Evolutionary conservation across 169 alveolate species (phyloP).

Genomic region (Plasmodium cynomolgi): DNA sequence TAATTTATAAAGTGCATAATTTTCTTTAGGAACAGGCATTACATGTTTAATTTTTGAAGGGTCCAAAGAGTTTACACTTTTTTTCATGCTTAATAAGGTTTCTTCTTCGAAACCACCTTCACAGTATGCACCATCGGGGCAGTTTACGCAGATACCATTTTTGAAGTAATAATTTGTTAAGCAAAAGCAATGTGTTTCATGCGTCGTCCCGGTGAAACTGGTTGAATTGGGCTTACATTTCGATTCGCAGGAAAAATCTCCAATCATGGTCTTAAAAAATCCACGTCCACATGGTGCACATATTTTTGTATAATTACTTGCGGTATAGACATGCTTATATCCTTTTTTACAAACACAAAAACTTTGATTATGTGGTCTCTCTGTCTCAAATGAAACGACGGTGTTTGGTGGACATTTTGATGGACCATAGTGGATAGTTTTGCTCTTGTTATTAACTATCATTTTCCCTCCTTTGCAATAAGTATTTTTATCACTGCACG

Average conservation of each 20-base stretch:
- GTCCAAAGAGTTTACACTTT: slow-evolving; percentile 68
- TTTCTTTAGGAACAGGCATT: slow-evolving; percentile 80
- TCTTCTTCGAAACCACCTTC: slow-evolving; percentile 78
- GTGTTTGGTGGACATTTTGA: slow-evolving; percentile 86
- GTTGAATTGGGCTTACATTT: slow-evolving; percentile 78
- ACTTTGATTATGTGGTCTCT: slow-evolving; percentile 77
- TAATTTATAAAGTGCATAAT: slow-evolving; percentile 76
- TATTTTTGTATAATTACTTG: slow-evolving; percentile 55
- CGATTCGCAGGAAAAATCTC: slow-evolving; percentile 80
- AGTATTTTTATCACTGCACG: slow-evolving; percentile 80
- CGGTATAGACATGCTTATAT: slow-evolving; percentile 55
- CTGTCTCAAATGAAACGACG: slow-evolving; percentile 86
- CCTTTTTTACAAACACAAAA: slow-evolving; percentile 70
- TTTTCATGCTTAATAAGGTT: slow-evolving; percentile 50
- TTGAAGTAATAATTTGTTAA: slow-evolving; percentile 78
- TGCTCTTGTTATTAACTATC: slow-evolving; percentile 55
- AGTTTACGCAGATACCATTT: slow-evolving; percentile 75
- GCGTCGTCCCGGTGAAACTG: slow-evolving; percentile 76
- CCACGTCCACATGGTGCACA: slow-evolving; percentile 82
- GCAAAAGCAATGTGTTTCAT: slow-evolving; percentile 82
- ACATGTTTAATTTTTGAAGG: slow-evolving; percentile 76
- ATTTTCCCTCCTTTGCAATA: slow-evolving; percentile 89
- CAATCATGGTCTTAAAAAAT: slow-evolving; percentile 77
- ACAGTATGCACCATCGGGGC: slow-evolving; percentile 84
- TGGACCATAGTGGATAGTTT: slow-evolving; percentile 80